Evolutionary conservation across 768 basidiomycete species (phyloP).

Genomic region (Pulveroboletus sp.): DNA sequence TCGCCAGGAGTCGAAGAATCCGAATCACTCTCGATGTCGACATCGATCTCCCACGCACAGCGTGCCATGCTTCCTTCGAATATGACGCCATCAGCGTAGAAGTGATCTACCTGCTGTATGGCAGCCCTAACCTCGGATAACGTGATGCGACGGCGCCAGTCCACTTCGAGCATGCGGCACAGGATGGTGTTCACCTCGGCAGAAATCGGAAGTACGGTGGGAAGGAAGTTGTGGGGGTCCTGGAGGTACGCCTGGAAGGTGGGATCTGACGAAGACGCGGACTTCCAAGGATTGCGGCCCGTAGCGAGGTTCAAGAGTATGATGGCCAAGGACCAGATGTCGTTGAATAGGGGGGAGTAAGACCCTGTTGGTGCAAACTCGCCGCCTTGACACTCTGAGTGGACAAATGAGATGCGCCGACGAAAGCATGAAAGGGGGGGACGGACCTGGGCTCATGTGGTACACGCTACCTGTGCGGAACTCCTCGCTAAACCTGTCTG

Average conservation of each 20-base stretch:
- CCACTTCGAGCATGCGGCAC: slow-evolving; percentile 66
- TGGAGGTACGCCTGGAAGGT: slow-evolving; percentile 87
- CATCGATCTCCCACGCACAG: slow-evolving; percentile 74
- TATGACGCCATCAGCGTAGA: slow-evolving; percentile 72
- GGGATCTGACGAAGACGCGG: slow-evolving; percentile 76
- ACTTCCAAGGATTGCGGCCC: slow-evolving; percentile 95
- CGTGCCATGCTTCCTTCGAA: slow-evolving; percentile 81
- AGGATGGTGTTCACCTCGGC: slow-evolving; percentile 70
- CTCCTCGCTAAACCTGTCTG: slow-evolving; percentile 80
- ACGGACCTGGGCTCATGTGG: slow-evolving; percentile 92
- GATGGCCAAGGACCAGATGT: slow-evolving; percentile 96
- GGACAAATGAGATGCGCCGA: slow-evolving; percentile 22
- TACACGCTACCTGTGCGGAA: slow-evolving; percentile 97
- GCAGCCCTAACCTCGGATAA: slow-evolving; percentile 49
- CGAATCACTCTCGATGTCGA: slow-evolving; percentile 61
- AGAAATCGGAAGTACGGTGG: slow-evolving; percentile 80
- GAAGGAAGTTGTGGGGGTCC: slow-evolving; percentile 77
- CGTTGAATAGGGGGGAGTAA: slow-evolving; percentile 87
- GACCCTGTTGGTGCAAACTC: slow-evolving; percentile 56
- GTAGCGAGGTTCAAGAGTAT: slow-evolving; percentile 95
- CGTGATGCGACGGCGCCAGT: slow-evolving; percentile 56
- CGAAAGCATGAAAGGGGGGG: slow-evolving; percentile 6
- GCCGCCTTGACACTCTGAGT: slow-evolving; percentile 81
- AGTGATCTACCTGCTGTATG: slow-evolving; percentile 55
- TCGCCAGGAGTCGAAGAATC: slow-evolving; percentile 51